Percentiles rank a stretch among this genome's conserved stretches.
phyloP scores from a whole-genome alignment of 352 stramenopile genomes.

The Globisporangium cystogenes region DNA sequence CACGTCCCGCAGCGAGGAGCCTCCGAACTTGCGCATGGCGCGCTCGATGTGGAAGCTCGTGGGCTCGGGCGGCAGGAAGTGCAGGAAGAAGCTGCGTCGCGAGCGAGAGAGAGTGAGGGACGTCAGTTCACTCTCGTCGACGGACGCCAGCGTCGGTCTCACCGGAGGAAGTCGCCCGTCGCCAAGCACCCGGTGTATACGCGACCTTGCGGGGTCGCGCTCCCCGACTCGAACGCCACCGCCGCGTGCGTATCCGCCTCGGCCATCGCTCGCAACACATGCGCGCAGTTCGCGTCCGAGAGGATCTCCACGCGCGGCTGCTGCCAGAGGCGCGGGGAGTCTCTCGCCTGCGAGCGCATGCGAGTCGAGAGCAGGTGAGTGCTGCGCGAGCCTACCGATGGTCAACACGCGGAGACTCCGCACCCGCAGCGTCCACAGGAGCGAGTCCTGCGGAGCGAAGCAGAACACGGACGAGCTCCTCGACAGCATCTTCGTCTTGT shows the following conservation, averaged over 20 bases:
- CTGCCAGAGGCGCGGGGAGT: constrained; percentile 40
- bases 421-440: constrained; percentile 12
- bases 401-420: neutral
- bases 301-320: constrained; percentile 25
- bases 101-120: neutral
- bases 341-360: constrained; percentile 25
- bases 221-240: constrained; percentile 15
- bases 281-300: constrained; percentile 22
- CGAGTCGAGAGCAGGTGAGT: neutral
- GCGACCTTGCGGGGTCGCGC: constrained; percentile 1
- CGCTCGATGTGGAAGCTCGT: constrained; percentile 33
- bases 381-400: too few relatives aligned
- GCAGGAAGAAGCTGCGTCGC: constrained; percentile 24
- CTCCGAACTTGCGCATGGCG: constrained; percentile 26
- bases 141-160: neutral
- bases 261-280: constrained; percentile 30
- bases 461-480: constrained; percentile 7
- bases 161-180: constrained; percentile 36
- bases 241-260: constrained; percentile 13
- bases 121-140: neutral
- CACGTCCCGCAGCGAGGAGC: constrained; percentile 25
- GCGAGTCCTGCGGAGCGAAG: constrained; percentile 2
- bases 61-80: constrained; percentile 27
- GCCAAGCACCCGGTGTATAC: constrained; percentile 28
- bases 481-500: constrained; percentile 14